Evolutionary conservation across 2,329 filamentous ascomycete species (phyloP), one percentile per base, ranked within the genome.

Genomic region (Didymella lethalis): DNA sequence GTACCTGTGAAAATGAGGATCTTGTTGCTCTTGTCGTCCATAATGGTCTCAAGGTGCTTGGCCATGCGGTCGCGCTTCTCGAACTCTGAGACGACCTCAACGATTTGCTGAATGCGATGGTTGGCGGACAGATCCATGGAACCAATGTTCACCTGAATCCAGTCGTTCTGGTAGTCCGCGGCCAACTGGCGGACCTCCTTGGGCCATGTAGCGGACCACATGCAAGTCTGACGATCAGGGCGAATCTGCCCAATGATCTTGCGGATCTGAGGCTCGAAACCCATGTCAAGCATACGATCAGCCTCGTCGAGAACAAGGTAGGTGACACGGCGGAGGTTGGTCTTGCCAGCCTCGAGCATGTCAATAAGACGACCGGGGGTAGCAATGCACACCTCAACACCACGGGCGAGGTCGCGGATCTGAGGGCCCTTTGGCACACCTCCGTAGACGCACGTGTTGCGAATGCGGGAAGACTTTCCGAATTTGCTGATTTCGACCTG

Each of bases 281-380:
- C 95, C 95, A 99, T 99, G 83, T 99, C 95, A 78, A 99, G 86
- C 95, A 99, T 99, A 76, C 95, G 94, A 82, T 99, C 95, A 78
- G 95, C 95, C 84, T 99, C 95, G 74, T 99, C 95, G 65, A 99
- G 93, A 68, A 98, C 95, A 57, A 99, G 85, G 83, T 99, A 99
- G 56, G 95, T 99, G 63, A 98, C 93, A 79, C 95, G 93, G 68
- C 94, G 94, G 64, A 99, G 88, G 83, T 99, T 98, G 72, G 95
- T 99, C 85, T 96, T 96, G 79, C 93, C 94, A 68, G 92, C 92
- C 82, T 98, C 95, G 31, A 99, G 87, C 92, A 98, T 97, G 74
- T 99, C 95, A 73, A 99, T 98, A 73, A 99, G 84, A 85, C 95
- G 94, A 76, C 95, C 95, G 28, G 95, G 95, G 18, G 95, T 99